These are phyloP conservation scores for Aspergillus quadricinctus DNA, from an alignment of 2,329 filamentous ascomycete species.

Conservation along the genomic window DNA sequence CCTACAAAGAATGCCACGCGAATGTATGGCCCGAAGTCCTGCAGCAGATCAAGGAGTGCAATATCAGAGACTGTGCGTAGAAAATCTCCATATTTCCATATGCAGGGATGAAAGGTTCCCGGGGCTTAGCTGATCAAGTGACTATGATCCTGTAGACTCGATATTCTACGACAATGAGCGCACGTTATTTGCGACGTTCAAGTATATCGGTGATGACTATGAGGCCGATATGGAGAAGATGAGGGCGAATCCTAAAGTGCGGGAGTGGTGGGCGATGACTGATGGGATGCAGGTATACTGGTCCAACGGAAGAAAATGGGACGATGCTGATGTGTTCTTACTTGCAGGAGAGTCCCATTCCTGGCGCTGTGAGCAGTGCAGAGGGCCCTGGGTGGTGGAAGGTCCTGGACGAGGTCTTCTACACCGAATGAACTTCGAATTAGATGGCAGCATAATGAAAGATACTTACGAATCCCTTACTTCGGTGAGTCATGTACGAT, in stretches of 20 bases:
- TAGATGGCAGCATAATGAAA: no score
- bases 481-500: no score
- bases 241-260: slow-evolving; percentile 66
- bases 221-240: slow-evolving; percentile 72
- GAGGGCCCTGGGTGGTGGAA: slow-evolving; percentile 37
- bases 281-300: slow-evolving; percentile 62
- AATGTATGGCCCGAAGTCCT: slow-evolving; percentile 74
- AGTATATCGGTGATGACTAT: slow-evolving; percentile 71
- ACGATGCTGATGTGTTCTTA: slow-evolving; percentile 4
- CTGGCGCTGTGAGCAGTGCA: slow-evolving; percentile 29
- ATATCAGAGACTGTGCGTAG: slow-evolving; percentile 65
- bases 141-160: slow-evolving; percentile 50
- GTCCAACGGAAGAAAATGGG: background rate
- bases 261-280: slow-evolving; percentile 78
- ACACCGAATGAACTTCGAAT: slow-evolving; percentile 20
- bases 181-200: slow-evolving; percentile 71
- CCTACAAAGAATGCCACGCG: slow-evolving; percentile 71
- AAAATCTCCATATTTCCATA: background rate
- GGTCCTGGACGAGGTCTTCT: slow-evolving; percentile 32
- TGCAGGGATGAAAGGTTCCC: background rate
- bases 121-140: background rate
- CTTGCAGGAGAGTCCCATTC: slow-evolving; percentile 27
- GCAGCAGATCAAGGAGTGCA: slow-evolving; percentile 69
- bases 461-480: no score
- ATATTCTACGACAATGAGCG: slow-evolving; percentile 65